Base-by-base conservation (phyloP, 1,284 basidiomycete genomes). In the Bondarzewia mesenterica region DNA sequence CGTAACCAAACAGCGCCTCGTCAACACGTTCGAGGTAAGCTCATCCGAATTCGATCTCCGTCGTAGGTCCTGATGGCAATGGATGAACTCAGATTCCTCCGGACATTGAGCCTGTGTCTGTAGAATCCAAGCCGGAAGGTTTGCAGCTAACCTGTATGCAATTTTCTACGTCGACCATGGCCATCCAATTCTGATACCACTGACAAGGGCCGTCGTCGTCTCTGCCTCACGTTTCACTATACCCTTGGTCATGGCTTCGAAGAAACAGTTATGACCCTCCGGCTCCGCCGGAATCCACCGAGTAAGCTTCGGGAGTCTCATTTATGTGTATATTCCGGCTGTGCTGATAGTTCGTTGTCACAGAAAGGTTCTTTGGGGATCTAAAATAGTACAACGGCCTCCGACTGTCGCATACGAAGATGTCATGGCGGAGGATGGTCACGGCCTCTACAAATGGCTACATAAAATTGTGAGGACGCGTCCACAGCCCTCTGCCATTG, bases 221-320 rank as follows among this genome's bases (percentile, higher is more conserved):
- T 0, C 66, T 73, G 35, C 69, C 71, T 1, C 92, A 95, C 60
- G 63, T 75, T 20, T 94, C 91, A 0, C 58, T 86, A 44, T 96
- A 89, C 60, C 91, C 93, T 0, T 92, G 91, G 91, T 71, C 77
- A 45, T 94, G 91, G 90, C 72, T 94, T 3, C 72, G 74, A 58
- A 63, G 67, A 53, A 80, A 89, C 57, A 82, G 86, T 3, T 91
- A 93, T 59, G 83, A 90, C 52, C 87, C 89, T 10, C 70, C 76
- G 2, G 52, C 61, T 55, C 47, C 48, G 47, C 26, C 58, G 53
- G 27, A 59, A 22, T n/a, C 39, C 16, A 23, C 22, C 7, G 38
- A 14, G 39, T 44, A 40, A 26, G 27, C 35, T 15, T 37, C n/a
- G n/a, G n/a, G n/a, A n/a, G n/a, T n/a, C 16, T 16, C 20, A 38